Conservation (phyloP, 1,139 yeast species). For the Yamadazyma dushanensis region DNA sequence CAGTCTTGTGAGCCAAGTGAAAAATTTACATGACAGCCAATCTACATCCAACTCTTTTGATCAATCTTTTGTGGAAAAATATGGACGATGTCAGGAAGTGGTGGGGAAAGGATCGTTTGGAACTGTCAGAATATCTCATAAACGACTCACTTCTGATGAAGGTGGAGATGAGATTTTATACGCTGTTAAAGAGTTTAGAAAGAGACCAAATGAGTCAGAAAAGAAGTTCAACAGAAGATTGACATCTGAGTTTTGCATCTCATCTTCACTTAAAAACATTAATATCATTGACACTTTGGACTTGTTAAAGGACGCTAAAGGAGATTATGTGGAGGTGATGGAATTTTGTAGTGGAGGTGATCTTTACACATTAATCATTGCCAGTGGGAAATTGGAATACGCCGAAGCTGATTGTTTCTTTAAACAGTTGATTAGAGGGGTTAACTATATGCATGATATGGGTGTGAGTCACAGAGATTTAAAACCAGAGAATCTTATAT, state of each 20-base stretch:
- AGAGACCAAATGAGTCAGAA: conserved; percentile 43
- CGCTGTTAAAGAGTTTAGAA: conserved; percentile 50
- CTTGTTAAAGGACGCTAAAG: conserved; percentile 83
- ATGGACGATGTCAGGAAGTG: conserved; percentile 52
- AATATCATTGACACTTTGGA: conserved; percentile 83
- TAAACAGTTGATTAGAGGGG: conserved; percentile 88
- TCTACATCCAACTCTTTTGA: conserved; percentile 22
- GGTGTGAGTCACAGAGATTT: conserved; percentile 95
- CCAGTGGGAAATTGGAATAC: conserved; percentile 80
- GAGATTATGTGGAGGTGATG: conserved; percentile 95
- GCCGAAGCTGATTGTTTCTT: conserved; percentile 94
- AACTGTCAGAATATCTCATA: conserved; percentile 48
- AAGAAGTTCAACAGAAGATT: conserved; percentile 46
- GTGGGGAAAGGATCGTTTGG: conserved; percentile 52
- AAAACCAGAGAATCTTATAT: conserved; percentile 86
- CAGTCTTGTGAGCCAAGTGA: conserved; percentile 71
- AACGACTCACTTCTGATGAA: conserved; percentile 22
- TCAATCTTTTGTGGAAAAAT: conserved; percentile 48
- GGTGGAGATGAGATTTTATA: conserved; percentile 36
- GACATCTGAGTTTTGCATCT: conserved; percentile 49
- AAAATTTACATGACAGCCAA: conserved; percentile 18
- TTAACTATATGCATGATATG: conserved; percentile 94
- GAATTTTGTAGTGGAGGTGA: conserved; percentile 97
- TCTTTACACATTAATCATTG: conserved; percentile 78
- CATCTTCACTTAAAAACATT: conserved; percentile 46